These are phyloP conservation scores for Lentinula detonsa DNA, from an alignment of 768 basidiomycete genomes.

Conservation along the genomic window DNA sequence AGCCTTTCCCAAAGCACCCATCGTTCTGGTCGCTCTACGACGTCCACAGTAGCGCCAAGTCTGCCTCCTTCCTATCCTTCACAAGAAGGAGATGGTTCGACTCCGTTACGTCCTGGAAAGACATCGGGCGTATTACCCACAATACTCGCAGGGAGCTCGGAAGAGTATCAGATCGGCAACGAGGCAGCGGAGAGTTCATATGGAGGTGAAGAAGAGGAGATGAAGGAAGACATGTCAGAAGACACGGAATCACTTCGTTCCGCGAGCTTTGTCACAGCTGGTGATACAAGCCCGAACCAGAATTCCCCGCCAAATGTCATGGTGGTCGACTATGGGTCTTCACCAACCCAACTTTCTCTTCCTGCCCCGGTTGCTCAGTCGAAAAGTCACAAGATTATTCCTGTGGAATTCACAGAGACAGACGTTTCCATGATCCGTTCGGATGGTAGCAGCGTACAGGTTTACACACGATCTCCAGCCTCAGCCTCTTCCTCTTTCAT, in stretches of 20 bases:
- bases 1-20: conserved; percentile 61
- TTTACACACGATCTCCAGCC: conserved; percentile 10
- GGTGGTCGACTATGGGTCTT: background rate
- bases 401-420: conserved; percentile 12
- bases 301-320: background rate
- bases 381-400: conserved; percentile 9
- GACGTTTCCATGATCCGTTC: conserved; percentile 11
- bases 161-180: conserved; percentile 27
- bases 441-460: background rate
- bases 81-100: conserved; percentile 18
- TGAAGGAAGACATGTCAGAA: conserved; percentile 28
- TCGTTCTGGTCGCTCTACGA: conserved; percentile 32
- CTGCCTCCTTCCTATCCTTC: conserved; percentile 48
- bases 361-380: conserved; percentile 6
- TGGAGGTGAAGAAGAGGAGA: conserved; percentile 18
- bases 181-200: conserved; percentile 20
- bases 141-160: conserved; percentile 30
- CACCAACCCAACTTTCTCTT: background rate
- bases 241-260: conserved; percentile 36
- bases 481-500: conserved; percentile 48
- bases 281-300: conserved; percentile 4
- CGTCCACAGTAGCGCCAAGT: conserved; percentile 31
- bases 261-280: conserved; percentile 54
- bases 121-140: conserved; percentile 27
- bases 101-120: conserved; percentile 21